phyloP scores from a whole-genome alignment of 140 eudicot species.

The Oenanthe javanica region DNA sequence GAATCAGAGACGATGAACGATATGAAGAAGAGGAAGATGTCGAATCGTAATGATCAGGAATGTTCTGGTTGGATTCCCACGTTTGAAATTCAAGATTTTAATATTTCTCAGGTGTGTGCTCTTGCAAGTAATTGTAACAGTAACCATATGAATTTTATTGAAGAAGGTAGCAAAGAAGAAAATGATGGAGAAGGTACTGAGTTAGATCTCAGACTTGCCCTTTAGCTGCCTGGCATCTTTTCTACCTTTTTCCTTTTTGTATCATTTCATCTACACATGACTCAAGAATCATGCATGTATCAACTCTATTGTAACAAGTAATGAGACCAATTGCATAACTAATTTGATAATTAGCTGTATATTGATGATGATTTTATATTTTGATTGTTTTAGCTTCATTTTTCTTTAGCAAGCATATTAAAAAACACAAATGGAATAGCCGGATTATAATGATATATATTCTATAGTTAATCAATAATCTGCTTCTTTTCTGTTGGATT shows the following conservation, averaged over 20 bases:
- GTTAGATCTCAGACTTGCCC: neutral
- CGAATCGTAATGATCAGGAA: neutral
- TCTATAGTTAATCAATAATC: too few relatives aligned
- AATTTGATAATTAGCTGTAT: too few relatives aligned
- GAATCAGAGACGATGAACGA: neutral
- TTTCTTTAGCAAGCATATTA: too few relatives aligned
- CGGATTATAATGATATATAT: too few relatives aligned
- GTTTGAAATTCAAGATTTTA: conserved; percentile 2
- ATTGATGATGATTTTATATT: too few relatives aligned
- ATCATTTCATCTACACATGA: neutral
- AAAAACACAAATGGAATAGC: too few relatives aligned
- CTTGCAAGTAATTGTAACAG: neutral
- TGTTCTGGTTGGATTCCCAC: neutral
- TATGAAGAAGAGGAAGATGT: neutral
- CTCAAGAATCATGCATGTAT: neutral
- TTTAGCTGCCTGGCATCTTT: neutral
- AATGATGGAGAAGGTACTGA: neutral
- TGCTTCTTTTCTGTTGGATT: too few relatives aligned
- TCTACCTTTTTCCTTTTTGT: neutral
- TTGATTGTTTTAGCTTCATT: too few relatives aligned
- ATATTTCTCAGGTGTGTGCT: neutral
- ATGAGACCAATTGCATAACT: too few relatives aligned
- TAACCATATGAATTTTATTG: neutral
- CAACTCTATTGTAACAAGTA: neutral
- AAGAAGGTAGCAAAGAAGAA: neutral